Conservation (phyloP, 208 protist genomes). For the Wallacemonas collosoma region DNA sequence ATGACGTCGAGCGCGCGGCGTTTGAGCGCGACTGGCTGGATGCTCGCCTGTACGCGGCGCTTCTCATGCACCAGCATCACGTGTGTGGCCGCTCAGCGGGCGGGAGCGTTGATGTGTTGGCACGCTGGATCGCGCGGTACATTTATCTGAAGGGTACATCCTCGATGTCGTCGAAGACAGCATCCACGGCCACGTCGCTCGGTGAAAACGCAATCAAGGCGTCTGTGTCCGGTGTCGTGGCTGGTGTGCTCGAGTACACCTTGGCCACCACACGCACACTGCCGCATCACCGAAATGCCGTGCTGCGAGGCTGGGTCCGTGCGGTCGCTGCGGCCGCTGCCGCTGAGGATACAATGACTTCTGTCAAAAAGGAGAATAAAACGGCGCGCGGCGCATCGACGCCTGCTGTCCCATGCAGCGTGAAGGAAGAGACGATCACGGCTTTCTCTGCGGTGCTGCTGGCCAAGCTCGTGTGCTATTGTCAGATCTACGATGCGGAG, state of each 20-base stretch:
- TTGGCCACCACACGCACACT: slow-evolving; percentile 33
- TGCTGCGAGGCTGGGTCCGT: neutral
- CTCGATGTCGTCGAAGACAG: neutral
- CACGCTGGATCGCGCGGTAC: slow-evolving; percentile 12
- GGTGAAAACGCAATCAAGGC: neutral
- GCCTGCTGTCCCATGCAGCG: neutral
- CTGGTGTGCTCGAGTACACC: slow-evolving; percentile 67
- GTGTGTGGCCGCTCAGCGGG: slow-evolving; percentile 13
- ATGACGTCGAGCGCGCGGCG: neutral
- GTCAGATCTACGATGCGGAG: slow-evolving; percentile 7
- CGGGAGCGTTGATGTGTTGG: slow-evolving; percentile 1
- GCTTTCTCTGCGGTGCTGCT: slow-evolving; percentile 17
- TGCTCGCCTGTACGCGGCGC: slow-evolving; percentile 31
- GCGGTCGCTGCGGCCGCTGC: neutral
- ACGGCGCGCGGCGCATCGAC: neutral
- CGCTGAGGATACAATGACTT: neutral
- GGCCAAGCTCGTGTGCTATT: slow-evolving; percentile 14
- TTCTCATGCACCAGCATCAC: slow-evolving; percentile 28
- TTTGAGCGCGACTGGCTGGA: slow-evolving; percentile 27
- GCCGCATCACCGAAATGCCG: neutral
- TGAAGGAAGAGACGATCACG: slow-evolving; percentile 7
- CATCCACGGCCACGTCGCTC: neutral
- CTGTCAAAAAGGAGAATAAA: neutral
- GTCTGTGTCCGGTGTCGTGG: slow-evolving; percentile 44
- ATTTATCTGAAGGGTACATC: neutral